These are phyloP conservation scores for Lichtheimia ornata DNA, from an alignment of 371 early-diverging fungal genomes.

Conservation along the genomic window DNA sequence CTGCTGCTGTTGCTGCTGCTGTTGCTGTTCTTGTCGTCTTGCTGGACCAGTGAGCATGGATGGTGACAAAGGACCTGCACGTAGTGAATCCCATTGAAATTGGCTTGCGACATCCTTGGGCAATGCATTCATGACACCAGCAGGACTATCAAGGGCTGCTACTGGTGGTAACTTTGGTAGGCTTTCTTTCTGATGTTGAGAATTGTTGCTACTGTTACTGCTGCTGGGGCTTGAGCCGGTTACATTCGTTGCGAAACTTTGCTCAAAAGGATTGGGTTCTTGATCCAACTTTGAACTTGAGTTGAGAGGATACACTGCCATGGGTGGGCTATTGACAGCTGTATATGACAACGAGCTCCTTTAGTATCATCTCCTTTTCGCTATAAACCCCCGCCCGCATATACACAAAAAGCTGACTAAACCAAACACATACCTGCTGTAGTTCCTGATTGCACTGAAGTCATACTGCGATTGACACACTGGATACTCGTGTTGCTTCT, in stretches of 20 bases:
- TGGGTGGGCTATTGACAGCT: slow-evolving; percentile 25
- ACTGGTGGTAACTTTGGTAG: slow-evolving; percentile 42
- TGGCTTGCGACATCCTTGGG: slow-evolving; percentile 51
- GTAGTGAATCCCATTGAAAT: slow-evolving; percentile 66
- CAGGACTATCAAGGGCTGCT: slow-evolving; percentile 44
- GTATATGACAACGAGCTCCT: too few species aligned
- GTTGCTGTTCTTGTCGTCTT: slow-evolving; percentile 15
- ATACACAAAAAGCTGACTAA: too few species aligned
- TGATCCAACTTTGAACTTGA: slow-evolving; percentile 68
- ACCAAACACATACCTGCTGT: too few species aligned
- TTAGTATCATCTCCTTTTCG: too few species aligned
- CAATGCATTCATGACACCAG: slow-evolving; percentile 27
- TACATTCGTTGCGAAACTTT: slow-evolving; percentile 49
- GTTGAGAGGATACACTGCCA: slow-evolving; percentile 42
- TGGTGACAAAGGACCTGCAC: slow-evolving; percentile 77
- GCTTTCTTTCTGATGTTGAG: slow-evolving; percentile 3
- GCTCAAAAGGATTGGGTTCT: slow-evolving; percentile 89
- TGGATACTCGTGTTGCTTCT: too few species aligned
- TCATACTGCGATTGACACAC: too few species aligned
- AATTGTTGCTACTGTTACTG: slow-evolving; percentile 15
- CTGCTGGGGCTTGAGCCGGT: background rate
- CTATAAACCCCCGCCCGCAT: too few species aligned
- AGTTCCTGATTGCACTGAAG: too few species aligned
- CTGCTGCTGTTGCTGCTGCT: too few species aligned
- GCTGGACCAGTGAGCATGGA: slow-evolving; percentile 76